Evolutionary conservation across 805 yeast genomes (phyloP), one percentile per base, ranked within the genome.

Genomic region (Pichia gijzeniarum): DNA sequence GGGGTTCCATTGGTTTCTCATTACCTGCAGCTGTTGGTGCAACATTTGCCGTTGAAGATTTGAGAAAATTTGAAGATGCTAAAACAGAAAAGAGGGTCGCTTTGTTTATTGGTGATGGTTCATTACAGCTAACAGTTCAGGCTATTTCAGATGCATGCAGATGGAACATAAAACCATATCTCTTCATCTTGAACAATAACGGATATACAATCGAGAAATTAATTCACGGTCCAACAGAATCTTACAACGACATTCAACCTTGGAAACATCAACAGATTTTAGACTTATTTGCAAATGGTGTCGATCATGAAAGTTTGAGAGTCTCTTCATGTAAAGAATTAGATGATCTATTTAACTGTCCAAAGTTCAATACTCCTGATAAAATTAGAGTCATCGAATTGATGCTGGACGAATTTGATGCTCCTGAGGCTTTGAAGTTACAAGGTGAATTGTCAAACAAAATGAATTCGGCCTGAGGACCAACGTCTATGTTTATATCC

Each of bases 121-220:
- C 87, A 38, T 70, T 81, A 57, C 88, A 81, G 68, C 72, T 81
- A 65, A 80, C 88, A 13, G 85, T 79, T 31, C 86, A 80, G 69
- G 84, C 82, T 62, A 78, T 81, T 60, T 77, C 84, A 45, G 80
- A 85, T 53, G 74, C 79, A 74, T 70, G 78, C 60, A 76, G 80
- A 65, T 77, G 82, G 82, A 73, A 74, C 50, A 70, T 78, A 57
- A 78, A 72, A 52, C 86, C 86, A 57, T 81, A 81, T 68, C 64
- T 82, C 59, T 81, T 81, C 60, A 77, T 82, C 30, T 71, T 82
- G 61, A 82, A 81, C 70, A 82, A 82, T 67, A 77, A 74, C 52
- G 88, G 88, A 63, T 82, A 81, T 71, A 81, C 88, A 56, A 81
- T 81, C 60, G 87, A 81, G 67, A 77, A 80, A 68, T 73, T 81